Evolutionary conservation across 176 grass and related monocot species (phyloP).

Genomic region (Elymus sibiricus): DNA sequence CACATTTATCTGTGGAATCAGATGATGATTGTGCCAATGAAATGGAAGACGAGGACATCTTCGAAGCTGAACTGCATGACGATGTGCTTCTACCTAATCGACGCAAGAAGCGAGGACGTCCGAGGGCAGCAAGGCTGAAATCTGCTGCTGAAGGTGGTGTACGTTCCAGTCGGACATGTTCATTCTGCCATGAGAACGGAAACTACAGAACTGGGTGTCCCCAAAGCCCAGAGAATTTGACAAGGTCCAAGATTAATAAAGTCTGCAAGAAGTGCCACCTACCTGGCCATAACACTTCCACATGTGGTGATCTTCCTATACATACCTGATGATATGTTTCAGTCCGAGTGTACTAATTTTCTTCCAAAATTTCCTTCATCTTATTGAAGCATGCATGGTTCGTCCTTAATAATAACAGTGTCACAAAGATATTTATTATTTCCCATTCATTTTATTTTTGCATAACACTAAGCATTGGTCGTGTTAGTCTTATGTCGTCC

Average conservation of each 20-base stretch:
- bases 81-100: not conserved
- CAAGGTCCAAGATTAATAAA: not conserved
- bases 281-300: not conserved
- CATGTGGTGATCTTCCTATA: too few relatives aligned
- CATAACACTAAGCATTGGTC: too few relatives aligned
- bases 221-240: not conserved
- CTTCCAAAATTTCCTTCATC: too few relatives aligned
- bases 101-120: not conserved
- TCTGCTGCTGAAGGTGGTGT: not conserved
- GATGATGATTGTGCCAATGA: not conserved
- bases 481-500: too few relatives aligned
- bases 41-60: not conserved
- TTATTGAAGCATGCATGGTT: too few relatives aligned
- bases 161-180: not conserved
- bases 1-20: not conserved
- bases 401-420: too few relatives aligned
- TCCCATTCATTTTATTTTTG: too few relatives aligned
- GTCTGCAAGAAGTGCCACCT: not conserved
- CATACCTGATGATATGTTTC: too few relatives aligned
- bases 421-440: too few relatives aligned
- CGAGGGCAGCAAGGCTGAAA: not conserved
- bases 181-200: not conserved
- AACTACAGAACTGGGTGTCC: not conserved
- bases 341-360: too few relatives aligned
- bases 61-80: not conserved